Evolutionary conservation across 345 rosid species (phyloP).

Genomic region (Bruguiera parviflora): DNA sequence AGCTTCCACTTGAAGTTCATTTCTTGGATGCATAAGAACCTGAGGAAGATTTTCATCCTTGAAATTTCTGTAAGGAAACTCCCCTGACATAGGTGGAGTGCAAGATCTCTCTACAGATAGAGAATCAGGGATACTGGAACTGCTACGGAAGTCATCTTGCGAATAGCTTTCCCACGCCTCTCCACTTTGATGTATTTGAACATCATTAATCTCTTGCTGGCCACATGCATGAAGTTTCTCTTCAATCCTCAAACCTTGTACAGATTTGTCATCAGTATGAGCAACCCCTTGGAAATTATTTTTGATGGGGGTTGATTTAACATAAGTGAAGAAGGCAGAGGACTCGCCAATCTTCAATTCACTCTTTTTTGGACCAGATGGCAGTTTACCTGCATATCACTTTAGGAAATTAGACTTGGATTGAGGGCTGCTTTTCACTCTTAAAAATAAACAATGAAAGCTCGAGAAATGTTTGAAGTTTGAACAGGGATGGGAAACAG

Average conservation of each 20-base stretch:
- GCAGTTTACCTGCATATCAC: constrained; percentile 50
- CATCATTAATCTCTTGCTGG: constrained; percentile 32
- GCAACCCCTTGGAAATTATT: constrained; percentile 25
- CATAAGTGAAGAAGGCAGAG: constrained; percentile 92
- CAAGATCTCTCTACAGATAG: constrained; percentile 55
- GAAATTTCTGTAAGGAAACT: constrained; percentile 43
- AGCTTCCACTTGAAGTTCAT: constrained; percentile 45
- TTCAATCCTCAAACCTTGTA: constrained; percentile 28
- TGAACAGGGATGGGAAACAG: neutral
- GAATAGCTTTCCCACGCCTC: constrained; percentile 54
- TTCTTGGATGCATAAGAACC: constrained; percentile 34
- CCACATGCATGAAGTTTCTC: constrained; percentile 32
- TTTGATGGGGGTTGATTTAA: constrained; percentile 52
- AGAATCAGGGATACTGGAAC: constrained; percentile 52
- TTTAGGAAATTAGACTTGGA: neutral
- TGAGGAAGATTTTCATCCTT: constrained; percentile 40
- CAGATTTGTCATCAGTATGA: constrained; percentile 21
- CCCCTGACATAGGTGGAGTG: constrained; percentile 55
- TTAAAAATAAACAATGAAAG: neutral
- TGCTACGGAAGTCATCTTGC: constrained; percentile 53
- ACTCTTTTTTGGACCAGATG: constrained; percentile 73
- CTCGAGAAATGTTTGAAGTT: neutral
- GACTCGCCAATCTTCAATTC: constrained; percentile 79
- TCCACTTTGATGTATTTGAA: constrained; percentile 41
- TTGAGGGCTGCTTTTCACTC: neutral